Conservation (phyloP, 306 rosid species). For the Hippophae gyantsensis region DNA sequence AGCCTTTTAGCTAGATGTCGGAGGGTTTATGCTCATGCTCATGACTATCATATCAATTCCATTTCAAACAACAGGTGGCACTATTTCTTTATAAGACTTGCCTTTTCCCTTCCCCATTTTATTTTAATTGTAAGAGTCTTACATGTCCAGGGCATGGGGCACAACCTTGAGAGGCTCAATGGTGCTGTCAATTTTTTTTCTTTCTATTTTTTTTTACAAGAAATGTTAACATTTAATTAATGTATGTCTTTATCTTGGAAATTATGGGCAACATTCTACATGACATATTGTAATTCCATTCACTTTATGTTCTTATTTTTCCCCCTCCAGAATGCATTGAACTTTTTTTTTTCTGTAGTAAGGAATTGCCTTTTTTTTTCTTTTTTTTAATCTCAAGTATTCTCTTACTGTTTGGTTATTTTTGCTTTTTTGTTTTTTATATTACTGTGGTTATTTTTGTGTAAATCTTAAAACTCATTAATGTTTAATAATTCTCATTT, state of each 20-base stretch:
- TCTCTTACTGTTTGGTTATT: not conserved
- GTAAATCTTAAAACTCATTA: no score
- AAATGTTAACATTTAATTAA: no score
- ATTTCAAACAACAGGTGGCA: conserved; percentile 62
- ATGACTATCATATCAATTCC: conserved; percentile 60
- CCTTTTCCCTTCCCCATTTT: no score
- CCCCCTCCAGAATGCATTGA: conserved; percentile 2
- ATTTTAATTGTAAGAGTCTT: no score
- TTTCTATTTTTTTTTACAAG: not conserved
- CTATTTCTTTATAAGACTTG: no score
- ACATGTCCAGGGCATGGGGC: no score
- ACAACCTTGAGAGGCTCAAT: no score
- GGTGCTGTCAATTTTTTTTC: not conserved
- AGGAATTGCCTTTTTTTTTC: conserved; percentile 1
- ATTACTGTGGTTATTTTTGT: not conserved
- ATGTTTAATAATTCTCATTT: no score
- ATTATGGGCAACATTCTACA: no score
- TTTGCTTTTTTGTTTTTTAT: not conserved
- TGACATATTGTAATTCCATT: no score
- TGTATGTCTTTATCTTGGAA: no score
- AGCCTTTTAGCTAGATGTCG: conserved; percentile 38
- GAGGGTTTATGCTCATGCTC: conserved; percentile 60
- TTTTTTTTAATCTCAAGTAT: no score
- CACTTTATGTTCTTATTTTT: not conserved
- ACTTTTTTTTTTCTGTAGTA: conserved; percentile 3